Evolutionary conservation across 2,329 filamentous ascomycete species (phyloP).

Genomic region (Ceratocystis alfenasii): DNA sequence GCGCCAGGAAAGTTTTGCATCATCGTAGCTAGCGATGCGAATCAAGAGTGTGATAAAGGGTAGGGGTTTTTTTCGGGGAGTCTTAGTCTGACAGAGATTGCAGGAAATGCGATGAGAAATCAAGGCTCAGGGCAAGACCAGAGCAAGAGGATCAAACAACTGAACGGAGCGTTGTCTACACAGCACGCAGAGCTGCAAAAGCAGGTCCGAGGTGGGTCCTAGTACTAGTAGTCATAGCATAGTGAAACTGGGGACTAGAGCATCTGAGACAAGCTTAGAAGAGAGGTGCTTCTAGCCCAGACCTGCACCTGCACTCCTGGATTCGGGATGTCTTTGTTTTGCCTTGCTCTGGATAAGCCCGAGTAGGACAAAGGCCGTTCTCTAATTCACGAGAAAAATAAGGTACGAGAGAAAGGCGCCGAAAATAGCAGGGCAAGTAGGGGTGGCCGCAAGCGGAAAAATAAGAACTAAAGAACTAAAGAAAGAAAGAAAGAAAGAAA

Average conservation of each 20-base stretch:
- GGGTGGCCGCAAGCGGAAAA: neutral
- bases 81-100: neutral
- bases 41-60: neutral
- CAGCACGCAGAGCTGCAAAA: slow-evolving; percentile 3
- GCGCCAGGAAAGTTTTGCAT: slow-evolving; percentile 39
- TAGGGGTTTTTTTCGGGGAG: neutral
- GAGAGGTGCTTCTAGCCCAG: neutral
- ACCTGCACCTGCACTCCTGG: neutral
- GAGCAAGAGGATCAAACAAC: slow-evolving; percentile 7
- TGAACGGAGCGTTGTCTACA: neutral
- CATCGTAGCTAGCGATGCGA: slow-evolving; percentile 19
- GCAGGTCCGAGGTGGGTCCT: neutral
- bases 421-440: neutral
- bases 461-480: neutral
- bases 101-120: neutral
- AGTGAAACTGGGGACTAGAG: neutral
- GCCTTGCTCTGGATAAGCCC: neutral
- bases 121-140: neutral
- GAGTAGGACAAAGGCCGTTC: too few species aligned
- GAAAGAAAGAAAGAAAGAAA: neutral
- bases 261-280: neutral
- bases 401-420: neutral
- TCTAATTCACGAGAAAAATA: too few species aligned
- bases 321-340: neutral
- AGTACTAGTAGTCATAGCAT: neutral